Evolutionary conservation across 352 stramenopile genomes (phyloP).

Genomic region (Phytophthora vignae): DNA sequence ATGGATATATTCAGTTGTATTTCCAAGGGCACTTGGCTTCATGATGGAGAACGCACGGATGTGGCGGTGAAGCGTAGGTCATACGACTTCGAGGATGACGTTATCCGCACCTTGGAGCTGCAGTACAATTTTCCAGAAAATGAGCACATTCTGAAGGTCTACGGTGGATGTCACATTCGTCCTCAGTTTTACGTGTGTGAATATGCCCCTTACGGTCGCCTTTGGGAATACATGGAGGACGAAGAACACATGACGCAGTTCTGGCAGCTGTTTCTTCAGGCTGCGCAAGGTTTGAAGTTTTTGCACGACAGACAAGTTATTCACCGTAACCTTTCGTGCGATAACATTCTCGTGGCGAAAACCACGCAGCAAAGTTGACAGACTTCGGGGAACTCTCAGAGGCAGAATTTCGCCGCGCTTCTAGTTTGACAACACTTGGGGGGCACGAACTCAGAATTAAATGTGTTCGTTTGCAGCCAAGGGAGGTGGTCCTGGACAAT

Average conservation of each 20-base stretch:
- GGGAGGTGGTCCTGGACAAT: constrained; percentile 7
- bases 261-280: constrained; percentile 17
- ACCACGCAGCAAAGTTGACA: constrained; percentile 10
- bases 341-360: constrained; percentile 54
- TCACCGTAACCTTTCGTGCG: constrained; percentile 44
- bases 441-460: no score
- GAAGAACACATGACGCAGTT: neutral
- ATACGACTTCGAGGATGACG: neutral
- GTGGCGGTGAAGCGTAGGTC: constrained; percentile 39
- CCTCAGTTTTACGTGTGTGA: constrained; percentile 30
- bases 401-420: neutral
- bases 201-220: constrained; percentile 20
- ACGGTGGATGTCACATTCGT: constrained; percentile 39
- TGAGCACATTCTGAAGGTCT: constrained; percentile 41
- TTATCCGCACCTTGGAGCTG: constrained; percentile 34
- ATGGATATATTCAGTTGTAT: no score
- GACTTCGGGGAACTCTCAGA: neutral
- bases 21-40: constrained; percentile 22
- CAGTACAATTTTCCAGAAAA: constrained; percentile 36
- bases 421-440: no score
- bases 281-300: constrained; percentile 37
- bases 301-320: constrained; percentile 46
- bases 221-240: neutral
- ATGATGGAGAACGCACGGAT: constrained; percentile 10
- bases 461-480: constrained; percentile 30